Evolutionary conservation across 495 filamentous ascomycete genomes (phyloP).

Genomic region (Xylaria curta): DNA sequence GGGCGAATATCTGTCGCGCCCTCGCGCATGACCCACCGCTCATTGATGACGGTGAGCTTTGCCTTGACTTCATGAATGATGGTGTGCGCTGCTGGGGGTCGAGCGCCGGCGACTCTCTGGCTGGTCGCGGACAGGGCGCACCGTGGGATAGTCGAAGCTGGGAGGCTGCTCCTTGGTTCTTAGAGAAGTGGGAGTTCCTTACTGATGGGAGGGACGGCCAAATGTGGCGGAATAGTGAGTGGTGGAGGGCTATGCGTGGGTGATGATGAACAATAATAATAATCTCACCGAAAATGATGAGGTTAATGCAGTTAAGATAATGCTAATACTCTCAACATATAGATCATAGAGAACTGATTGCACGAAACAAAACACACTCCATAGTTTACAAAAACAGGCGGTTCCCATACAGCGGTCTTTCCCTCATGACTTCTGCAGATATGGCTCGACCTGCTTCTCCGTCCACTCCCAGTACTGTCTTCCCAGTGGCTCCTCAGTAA

Average conservation of each 20-base stretch:
- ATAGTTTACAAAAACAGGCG: background rate
- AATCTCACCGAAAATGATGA: background rate
- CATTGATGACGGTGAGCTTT: conserved; percentile 33
- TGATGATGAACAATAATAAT: background rate
- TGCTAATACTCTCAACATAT: background rate
- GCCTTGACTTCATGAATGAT: conserved; percentile 32
- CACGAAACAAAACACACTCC: background rate
- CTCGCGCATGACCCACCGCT: conserved; percentile 25
- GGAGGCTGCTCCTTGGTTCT: conserved; percentile 25
- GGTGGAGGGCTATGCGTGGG: conserved; percentile 9
- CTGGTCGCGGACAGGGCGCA: conserved; percentile 14
- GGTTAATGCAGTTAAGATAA: background rate
- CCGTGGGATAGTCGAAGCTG: conserved; percentile 26
- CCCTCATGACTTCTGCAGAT: background rate
- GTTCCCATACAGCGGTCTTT: background rate
- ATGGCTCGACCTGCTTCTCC: conserved; percentile 41
- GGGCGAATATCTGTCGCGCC: background rate
- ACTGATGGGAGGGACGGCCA: conserved; percentile 17
- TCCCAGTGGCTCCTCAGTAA: conserved; percentile 38
- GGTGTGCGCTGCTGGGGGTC: conserved; percentile 36
- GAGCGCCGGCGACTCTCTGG: conserved; percentile 1
- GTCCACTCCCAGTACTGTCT: conserved; percentile 47
- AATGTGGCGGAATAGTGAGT: conserved; percentile 17
- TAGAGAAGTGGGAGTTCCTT: conserved; percentile 25
- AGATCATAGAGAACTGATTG: background rate